These are phyloP conservation scores for Madurella fahalii DNA, from an alignment of 2,329 filamentous ascomycete genomes.

Conservation along the genomic window DNA sequence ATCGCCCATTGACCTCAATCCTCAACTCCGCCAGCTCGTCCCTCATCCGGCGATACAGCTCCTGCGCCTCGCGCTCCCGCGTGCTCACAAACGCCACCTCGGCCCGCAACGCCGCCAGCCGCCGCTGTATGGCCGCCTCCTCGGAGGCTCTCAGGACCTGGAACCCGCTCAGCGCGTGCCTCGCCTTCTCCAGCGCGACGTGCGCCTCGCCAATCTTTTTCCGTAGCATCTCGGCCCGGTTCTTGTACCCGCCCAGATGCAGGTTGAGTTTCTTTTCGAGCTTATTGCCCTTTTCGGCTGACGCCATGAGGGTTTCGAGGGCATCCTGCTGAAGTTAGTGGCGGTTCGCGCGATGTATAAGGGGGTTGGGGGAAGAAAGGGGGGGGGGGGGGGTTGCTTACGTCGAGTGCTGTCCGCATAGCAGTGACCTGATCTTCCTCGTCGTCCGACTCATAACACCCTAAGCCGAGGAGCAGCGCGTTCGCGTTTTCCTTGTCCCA, in stretches of 20 bases:
- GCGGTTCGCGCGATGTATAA: background rate
- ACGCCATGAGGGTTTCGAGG: slow-evolving; percentile 67
- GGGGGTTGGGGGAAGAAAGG: too few relatives aligned
- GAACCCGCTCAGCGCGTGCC: slow-evolving; percentile 68
- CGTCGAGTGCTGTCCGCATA: slow-evolving; percentile 70
- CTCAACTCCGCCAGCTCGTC: slow-evolving; percentile 69
- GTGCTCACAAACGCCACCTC: slow-evolving; percentile 77
- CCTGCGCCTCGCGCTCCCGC: slow-evolving; percentile 86
- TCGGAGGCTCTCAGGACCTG: slow-evolving; percentile 74
- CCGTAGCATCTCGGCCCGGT: slow-evolving; percentile 74
- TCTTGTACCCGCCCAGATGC: slow-evolving; percentile 85
- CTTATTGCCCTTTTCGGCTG: slow-evolving; percentile 78
- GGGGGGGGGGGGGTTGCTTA: slow-evolving; percentile 44
- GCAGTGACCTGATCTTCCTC: slow-evolving; percentile 61
- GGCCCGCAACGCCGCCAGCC: slow-evolving; percentile 72
- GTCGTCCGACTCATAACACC: slow-evolving; percentile 73
- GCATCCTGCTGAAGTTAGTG: slow-evolving; percentile 48
- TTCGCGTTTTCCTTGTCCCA: slow-evolving; percentile 53
- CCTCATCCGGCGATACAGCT: slow-evolving; percentile 69
- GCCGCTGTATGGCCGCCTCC: slow-evolving; percentile 66
- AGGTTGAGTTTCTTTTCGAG: slow-evolving; percentile 89
- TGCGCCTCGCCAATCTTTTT: slow-evolving; percentile 75
- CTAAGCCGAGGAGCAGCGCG: slow-evolving; percentile 69
- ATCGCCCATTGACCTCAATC: slow-evolving; percentile 23
- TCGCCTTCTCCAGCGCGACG: slow-evolving; percentile 69